Evolutionary conservation across 306 rosid genomes (phyloP).

Genomic region (Senna tora): DNA sequence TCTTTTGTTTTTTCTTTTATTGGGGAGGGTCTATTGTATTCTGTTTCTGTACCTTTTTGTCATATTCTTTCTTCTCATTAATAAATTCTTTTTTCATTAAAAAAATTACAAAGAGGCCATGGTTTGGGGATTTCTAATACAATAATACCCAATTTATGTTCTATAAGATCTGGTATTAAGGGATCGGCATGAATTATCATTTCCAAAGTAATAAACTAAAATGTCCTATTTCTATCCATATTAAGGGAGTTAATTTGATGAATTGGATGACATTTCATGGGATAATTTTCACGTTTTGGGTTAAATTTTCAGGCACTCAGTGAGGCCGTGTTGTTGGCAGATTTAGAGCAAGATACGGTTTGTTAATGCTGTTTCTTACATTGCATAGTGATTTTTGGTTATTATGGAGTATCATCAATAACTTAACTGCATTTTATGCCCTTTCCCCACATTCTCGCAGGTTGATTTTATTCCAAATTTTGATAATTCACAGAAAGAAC

Average conservation of each 20-base stretch:
- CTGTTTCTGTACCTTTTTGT: no score
- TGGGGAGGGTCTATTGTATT: no score
- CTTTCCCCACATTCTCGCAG: conserved; percentile 47
- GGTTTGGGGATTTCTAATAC: background rate
- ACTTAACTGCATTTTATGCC: conserved; percentile 24
- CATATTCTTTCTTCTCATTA: background rate
- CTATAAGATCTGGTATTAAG: conserved; percentile 5
- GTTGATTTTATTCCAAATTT: conserved; percentile 92
- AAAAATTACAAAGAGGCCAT: background rate
- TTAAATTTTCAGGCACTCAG: conserved; percentile 73
- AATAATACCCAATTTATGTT: conserved; percentile 1
- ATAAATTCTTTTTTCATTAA: background rate
- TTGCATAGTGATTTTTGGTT: conserved; percentile 31
- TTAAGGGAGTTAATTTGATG: conserved; percentile 27
- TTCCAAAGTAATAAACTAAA: conserved; percentile 2
- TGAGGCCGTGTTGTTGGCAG: conserved; percentile 89
- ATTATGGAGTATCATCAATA: conserved; percentile 24
- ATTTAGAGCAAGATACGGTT: conserved; percentile 85
- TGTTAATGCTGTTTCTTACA: conserved; percentile 51
- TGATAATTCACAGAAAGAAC: conserved; percentile 95
- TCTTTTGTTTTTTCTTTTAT: no score
- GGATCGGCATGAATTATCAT: conserved; percentile 11
- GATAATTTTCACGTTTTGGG: conserved; percentile 20
- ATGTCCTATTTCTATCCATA: conserved; percentile 23
- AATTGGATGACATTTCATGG: conserved; percentile 26